A percentile compares a stretch with the other conserved stretches of the same genome.
phyloP scores from a whole-genome alignment of 176 grass and related monocot genomes.

The Saccharum spontaneum region DNA sequence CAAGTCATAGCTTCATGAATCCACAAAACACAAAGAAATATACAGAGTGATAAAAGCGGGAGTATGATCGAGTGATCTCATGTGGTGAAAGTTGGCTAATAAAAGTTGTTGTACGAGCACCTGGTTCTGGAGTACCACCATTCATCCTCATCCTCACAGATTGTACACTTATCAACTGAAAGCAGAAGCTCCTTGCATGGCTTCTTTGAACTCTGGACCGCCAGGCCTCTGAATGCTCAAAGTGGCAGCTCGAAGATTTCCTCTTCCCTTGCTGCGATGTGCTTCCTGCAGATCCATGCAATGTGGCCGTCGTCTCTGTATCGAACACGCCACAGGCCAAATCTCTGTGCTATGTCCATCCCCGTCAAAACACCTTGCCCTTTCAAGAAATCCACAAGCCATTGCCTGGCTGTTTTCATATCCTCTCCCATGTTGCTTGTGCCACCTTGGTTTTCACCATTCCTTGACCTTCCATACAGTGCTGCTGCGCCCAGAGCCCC shows the following conservation, averaged over 20 bases:
- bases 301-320: conserved; percentile 66
- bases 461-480: conserved; percentile 48
- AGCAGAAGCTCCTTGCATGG: background rate
- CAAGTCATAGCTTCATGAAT: background rate
- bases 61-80: background rate
- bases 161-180: background rate
- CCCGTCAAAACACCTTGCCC: conserved; percentile 59
- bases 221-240: conserved; percentile 39
- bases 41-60: background rate
- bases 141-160: background rate
- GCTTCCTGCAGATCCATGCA: conserved; percentile 88
- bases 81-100: background rate
- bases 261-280: conserved; percentile 54
- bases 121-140: background rate
- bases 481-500: conserved; percentile 61
- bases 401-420: conserved; percentile 69
- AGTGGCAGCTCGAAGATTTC: conserved; percentile 76
- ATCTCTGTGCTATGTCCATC: conserved; percentile 73
- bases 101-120: background rate
- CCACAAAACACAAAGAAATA: background rate
- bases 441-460: conserved; percentile 24
- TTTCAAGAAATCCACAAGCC: conserved; percentile 91
- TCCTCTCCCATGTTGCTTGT: conserved; percentile 55
- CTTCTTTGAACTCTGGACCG: background rate
- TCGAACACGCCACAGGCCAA: conserved; percentile 85